Base-by-base conservation (phyloP, 371 early-diverging fungal species). In the Mortierella sp. region DNA sequence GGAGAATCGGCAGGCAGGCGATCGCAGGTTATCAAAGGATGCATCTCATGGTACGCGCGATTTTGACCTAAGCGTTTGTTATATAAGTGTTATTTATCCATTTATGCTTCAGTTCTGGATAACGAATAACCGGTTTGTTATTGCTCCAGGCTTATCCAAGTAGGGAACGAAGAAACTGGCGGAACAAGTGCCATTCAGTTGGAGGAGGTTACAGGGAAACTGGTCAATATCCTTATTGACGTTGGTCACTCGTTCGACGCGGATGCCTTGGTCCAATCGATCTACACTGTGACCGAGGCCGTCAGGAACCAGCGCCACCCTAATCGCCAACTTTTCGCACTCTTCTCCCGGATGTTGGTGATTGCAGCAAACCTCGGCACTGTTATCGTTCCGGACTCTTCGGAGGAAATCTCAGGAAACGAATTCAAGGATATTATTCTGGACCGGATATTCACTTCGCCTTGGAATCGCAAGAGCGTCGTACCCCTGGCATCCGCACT, bases 271-370 rank as follows among this genome's bases (percentile, higher is more conserved):
- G 82, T 82, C 14, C 75, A 86, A 32, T 75, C 76, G 11, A 81
- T 86, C 44, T 49, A 79, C 18, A 51, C 76, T 8, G 73, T 82
- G 63, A 72, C 78, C 0, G 87, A 86, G n/a, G 60, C 29, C 7
- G 77, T 86, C 44, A 74, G 87, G 48, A 48, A 78, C 44, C 87
- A 82, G 55, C 70, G 72, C 7, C 80, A 80, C 18, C 82, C 87
- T 0, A 78, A 86, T 21, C 32, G 78, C 11, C 86, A 88, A 12
- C 44, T 89, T 32, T 89, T 92, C 70, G 89, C 91, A 18, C 78
- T 93, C 0, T 77, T 91, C 11, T 85, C 91, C 1, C 90, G 91
- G 73, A 24, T 89, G 7, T 85, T 90, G 83, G 89, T 92, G n/a
- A 82, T 88, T 3, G 79, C 89, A 12, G 73, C 87, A 4, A 86